Base-by-base conservation (phyloP, 1,139 yeast genomes). In the Debaryomyces robertsiae region DNA sequence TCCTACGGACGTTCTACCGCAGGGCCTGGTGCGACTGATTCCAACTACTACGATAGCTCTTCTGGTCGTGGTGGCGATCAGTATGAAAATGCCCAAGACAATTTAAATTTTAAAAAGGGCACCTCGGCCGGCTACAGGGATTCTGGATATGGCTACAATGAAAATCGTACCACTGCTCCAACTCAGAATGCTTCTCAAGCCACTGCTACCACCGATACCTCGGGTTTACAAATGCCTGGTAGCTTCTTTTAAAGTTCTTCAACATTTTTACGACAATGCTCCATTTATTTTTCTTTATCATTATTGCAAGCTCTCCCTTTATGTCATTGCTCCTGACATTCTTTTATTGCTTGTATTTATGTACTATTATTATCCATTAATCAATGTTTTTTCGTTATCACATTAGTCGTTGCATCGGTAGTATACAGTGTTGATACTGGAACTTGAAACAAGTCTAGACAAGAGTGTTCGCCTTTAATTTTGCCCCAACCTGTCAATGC, bases 171-270 rank as follows among this genome's bases (percentile, higher is more conserved):
- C 10, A 11, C 28, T 25, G 11, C 11, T 25, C 28, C 28, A 25
- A 11, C 11, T n/a, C 28, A 25, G 14, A 25, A 6, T 25, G 10
- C 28, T 25, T 25, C 28, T 9, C 11, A 11, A 25, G 14, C 28
- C 6, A 25, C 6, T 5, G 10, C 28, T 25, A n/a, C 28, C 28
- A 6, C 6, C 6, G 28, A 10, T 7, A 22, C 25, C 25, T 22
- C 28, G 28, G 28, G 28, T 5, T 11, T 25, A 10, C 28, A 25
- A 25, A 25, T 25, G 28, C 28, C 28, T 25, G 28, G 28, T 25
- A 25, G 28, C 28, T 25, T 25, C 10, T 25, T 25, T 11, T 25
- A 25, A 25, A 25, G 10, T 25, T 4, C 28, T 25, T 6, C 28
- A n/a, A 6, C 5, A 25, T 25, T 25, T n/a, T 25, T 25, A 25